phyloP scores from a whole-genome alignment of 257 asterid species.

The Mitragyna speciosa region DNA sequence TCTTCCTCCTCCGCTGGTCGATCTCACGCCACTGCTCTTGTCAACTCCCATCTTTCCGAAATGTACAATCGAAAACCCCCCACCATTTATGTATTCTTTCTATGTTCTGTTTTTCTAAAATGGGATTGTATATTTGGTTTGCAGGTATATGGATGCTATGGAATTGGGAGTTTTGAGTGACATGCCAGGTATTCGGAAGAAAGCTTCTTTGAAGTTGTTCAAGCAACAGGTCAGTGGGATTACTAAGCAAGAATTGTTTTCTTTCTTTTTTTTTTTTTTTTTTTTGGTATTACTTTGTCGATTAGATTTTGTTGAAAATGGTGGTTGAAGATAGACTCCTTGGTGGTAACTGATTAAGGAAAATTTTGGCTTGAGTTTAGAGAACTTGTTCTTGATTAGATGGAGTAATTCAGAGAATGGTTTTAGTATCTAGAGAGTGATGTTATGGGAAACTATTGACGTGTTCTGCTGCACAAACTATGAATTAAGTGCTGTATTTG shows the following conservation, averaged over 20 bases:
- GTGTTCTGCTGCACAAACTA: not conserved
- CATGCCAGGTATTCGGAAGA: slow-evolving; percentile 70
- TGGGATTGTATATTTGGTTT: not conserved
- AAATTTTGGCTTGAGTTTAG: no score
- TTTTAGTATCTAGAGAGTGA: not conserved
- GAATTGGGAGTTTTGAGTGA: slow-evolving; percentile 73
- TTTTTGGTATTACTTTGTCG: no score
- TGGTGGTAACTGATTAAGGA: no score
- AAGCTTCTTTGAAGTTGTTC: slow-evolving; percentile 60
- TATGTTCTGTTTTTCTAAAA: not conserved
- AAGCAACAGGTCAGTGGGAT: slow-evolving; percentile 64
- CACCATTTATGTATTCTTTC: not conserved
- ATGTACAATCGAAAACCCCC: slow-evolving; percentile 27
- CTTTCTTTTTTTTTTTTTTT: no score
- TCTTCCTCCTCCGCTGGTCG: slow-evolving; percentile 58
- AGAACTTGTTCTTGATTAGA: no score
- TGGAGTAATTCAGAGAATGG: no score
- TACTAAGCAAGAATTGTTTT: not conserved
- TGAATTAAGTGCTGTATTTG: not conserved
- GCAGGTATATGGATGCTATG: slow-evolving; percentile 72
- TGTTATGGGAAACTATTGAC: not conserved
- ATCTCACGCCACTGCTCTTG: slow-evolving; percentile 66
- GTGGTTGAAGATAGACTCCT: not conserved
- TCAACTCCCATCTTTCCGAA: slow-evolving; percentile 75
- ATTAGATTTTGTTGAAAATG: not conserved